These are phyloP conservation scores for Apiospora koreana DNA, from an alignment of 2,329 filamentous ascomycete species.

Conservation along the genomic window DNA sequence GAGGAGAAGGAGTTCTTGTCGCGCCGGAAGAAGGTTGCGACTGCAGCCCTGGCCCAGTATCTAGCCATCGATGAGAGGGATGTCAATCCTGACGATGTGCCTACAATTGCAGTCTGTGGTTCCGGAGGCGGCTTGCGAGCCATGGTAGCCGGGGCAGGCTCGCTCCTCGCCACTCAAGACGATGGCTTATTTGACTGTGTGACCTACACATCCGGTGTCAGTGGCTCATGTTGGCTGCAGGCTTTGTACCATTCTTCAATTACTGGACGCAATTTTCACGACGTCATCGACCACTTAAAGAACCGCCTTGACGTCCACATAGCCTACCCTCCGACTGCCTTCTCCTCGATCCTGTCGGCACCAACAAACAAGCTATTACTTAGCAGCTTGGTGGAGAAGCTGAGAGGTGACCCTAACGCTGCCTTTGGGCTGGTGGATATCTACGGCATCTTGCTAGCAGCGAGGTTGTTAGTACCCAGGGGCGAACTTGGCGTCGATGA, in stretches of 20 bases:
- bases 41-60: conserved; percentile 77
- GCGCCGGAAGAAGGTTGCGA: conserved; percentile 68
- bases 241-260: conserved; percentile 83
- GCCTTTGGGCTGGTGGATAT: conserved; percentile 91
- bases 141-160: conserved; percentile 86
- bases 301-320: conserved; percentile 84
- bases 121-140: conserved; percentile 91
- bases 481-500: conserved; percentile 78
- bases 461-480: conserved; percentile 81
- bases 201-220: conserved; percentile 94
- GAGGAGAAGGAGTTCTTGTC: conserved; percentile 78
- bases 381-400: conserved; percentile 85
- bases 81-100: conserved; percentile 91
- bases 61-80: conserved; percentile 75
- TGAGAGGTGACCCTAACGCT: conserved; percentile 77
- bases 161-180: conserved; percentile 79
- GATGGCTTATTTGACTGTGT: conserved; percentile 90
- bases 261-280: conserved; percentile 64
- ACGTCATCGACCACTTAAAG: conserved; percentile 83
- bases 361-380: conserved; percentile 93
- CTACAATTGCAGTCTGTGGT: conserved; percentile 89
- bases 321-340: conserved; percentile 83
- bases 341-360: conserved; percentile 78
- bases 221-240: conserved; percentile 95
- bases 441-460: conserved; percentile 84